A percentile compares a stretch with the other conserved stretches of the same genome.
phyloP scores from a whole-genome alignment of 805 yeast species.

The Candida coquimbonensis region DNA sequence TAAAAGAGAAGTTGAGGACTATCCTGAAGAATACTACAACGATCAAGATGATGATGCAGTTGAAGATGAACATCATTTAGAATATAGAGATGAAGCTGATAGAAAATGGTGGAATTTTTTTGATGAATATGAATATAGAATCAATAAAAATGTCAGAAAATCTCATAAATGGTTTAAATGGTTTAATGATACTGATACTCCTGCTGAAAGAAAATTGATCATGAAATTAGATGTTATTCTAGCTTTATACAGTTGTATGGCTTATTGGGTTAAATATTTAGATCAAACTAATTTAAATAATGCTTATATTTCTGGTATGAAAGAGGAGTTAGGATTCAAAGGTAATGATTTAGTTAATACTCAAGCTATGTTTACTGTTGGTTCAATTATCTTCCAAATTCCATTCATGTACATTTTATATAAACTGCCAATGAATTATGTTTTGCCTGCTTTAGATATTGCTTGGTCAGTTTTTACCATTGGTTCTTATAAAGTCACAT shows the following conservation, averaged over 20 bases:
- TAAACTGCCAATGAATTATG: constrained; percentile 42
- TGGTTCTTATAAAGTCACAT: constrained; percentile 45
- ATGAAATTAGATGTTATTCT: constrained; percentile 50
- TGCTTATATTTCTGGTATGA: constrained; percentile 63
- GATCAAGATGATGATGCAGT: background rate
- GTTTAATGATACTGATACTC: constrained; percentile 13
- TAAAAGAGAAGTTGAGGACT: constrained; percentile 20
- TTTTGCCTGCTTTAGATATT: constrained; percentile 43
- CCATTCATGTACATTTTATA: constrained; percentile 60
- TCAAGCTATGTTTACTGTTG: constrained; percentile 53
- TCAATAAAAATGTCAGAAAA: background rate
- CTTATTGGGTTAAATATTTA: constrained; percentile 63
- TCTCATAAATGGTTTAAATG: constrained; percentile 13
- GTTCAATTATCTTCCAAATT: constrained; percentile 54
- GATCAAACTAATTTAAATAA: constrained; percentile 56
- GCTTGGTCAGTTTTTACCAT: constrained; percentile 24
- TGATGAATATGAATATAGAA: constrained; percentile 44
- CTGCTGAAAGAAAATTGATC: constrained; percentile 38
- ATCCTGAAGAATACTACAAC: constrained; percentile 1
- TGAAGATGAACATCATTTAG: constrained; percentile 19
- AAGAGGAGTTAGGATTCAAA: constrained; percentile 47
- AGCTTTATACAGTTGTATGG: constrained; percentile 48
- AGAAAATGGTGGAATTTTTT: constrained; percentile 50
- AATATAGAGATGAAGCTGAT: constrained; percentile 46
- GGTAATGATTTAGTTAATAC: constrained; percentile 62